Evolutionary conservation across 371 early-diverging fungal genomes (phyloP), one percentile per base, ranked within the genome.

Genomic region (Syncephalastrum monosporum): DNA sequence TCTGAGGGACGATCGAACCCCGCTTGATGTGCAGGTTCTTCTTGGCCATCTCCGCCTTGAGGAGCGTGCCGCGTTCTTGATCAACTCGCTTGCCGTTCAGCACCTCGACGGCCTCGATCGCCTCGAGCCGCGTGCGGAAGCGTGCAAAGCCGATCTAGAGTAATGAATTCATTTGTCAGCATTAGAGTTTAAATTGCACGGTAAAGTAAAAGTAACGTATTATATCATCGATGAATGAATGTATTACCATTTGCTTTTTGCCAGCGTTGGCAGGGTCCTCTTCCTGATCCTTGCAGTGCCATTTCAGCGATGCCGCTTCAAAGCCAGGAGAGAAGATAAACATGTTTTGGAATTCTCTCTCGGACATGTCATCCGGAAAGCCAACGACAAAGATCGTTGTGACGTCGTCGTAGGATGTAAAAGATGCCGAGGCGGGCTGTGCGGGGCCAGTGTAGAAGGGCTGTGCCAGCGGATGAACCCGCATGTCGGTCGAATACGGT

Each of bases 381-480:
- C 97, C 97, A 27, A 95, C 94, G 5, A 97, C 95, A 79, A 96
- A 97, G 61, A 97, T 94, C 21, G 96, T 96, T 16, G 94, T 90
- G 56, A 97, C 82, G 67, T 85, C 86, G 60, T 85, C 86, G 14
- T 33, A 33, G 2, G 38, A 33, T 33, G 38, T 33, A 12, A 33
- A 46, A 6, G 46, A 52, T 52, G 53, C 16, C 27, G 53, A 29
- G 10, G 53, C 15, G 19, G 53, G 16, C 24, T 23, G 19, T 50
- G 50, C 12, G 12, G 6, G 4, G 12, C 38, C 38, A 10, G 38
- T 33, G 50, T 33, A 33, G 38, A 33, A 33, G 38, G 38, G 38
- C 38, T 33, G 38, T 33, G 38, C 38, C 8, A 59, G 42, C 13
- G 59, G 59, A 51, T 59, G 59, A 13, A 59, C 47, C 43, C 59